Conservation (phyloP, 139 green algal genomes). For the Yamagishiella unicocca region DNA sequence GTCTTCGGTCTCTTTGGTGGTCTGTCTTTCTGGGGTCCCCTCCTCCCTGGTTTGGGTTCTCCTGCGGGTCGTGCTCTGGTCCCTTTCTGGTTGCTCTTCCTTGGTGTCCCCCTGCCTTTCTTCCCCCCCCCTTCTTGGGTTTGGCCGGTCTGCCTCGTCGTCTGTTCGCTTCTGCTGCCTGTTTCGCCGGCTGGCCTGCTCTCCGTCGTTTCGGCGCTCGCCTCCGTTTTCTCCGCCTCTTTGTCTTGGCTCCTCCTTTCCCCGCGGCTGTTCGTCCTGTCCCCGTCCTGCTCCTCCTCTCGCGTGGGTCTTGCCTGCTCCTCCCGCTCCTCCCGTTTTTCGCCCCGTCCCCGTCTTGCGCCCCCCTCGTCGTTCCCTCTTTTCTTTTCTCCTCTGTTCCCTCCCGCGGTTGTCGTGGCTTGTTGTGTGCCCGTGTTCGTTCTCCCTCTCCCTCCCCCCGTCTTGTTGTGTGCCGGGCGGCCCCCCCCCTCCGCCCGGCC, state of each 20-base stretch:
- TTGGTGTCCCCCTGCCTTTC: slow-evolving; percentile 69
- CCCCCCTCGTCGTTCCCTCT: neutral
- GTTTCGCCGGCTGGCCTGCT: slow-evolving; percentile 74
- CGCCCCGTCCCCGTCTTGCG: neutral
- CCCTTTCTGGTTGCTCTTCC: slow-evolving; percentile 75
- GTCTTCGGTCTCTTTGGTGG: slow-evolving; percentile 43
- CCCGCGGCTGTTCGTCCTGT: neutral
- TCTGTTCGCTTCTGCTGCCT: slow-evolving; percentile 57
- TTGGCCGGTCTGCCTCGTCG: slow-evolving; percentile 47
- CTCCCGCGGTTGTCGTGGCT: neutral
- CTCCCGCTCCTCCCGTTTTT: neutral
- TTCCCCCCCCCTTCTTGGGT: slow-evolving; percentile 67
- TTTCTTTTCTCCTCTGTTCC: neutral
- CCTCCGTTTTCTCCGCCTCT: slow-evolving; percentile 68
- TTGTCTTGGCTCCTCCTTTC: slow-evolving; percentile 66
- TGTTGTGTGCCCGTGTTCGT: neutral
- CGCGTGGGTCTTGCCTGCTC: neutral
- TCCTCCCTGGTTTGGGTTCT: slow-evolving; percentile 71
- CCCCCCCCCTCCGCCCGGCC: too few species aligned
- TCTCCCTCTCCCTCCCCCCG: too few species aligned
- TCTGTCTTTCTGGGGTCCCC: slow-evolving; percentile 55
- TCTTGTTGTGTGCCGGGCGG: neutral
- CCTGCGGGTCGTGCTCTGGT: slow-evolving; percentile 76
- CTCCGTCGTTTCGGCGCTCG: slow-evolving; percentile 47
- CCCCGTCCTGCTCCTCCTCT: neutral